Percentiles rank a stretch among this genome's conserved stretches.
Conservation (phyloP, 352 stramenopile genomes). For the Phytophthora citrophthora region DNA sequence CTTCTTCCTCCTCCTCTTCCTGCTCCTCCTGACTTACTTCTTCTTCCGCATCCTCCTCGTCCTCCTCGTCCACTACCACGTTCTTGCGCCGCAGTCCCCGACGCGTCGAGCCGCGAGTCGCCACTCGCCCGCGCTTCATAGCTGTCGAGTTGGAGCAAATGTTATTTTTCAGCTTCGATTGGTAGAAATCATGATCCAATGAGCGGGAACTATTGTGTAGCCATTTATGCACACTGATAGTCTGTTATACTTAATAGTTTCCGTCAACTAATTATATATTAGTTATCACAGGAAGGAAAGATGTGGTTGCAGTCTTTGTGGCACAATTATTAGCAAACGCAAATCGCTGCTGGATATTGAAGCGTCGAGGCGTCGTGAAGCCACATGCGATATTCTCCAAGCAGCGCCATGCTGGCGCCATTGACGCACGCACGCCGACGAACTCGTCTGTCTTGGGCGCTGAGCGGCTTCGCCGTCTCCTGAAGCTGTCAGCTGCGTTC, state of each 20-base stretch:
- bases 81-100: slow-evolving; percentile 77
- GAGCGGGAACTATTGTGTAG: background rate
- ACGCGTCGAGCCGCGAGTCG: slow-evolving; percentile 47
- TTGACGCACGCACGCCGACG: slow-evolving; percentile 5
- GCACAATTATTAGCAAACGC: too few relatives aligned
- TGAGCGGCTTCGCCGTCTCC: background rate
- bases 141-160: background rate
- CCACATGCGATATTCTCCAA: background rate
- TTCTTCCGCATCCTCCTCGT: slow-evolving; percentile 41
- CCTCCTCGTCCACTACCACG: slow-evolving; percentile 70
- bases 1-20: slow-evolving; percentile 39
- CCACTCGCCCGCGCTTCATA: slow-evolving; percentile 69
- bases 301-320: too few relatives aligned
- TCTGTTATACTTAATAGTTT: too few relatives aligned
- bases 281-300: too few relatives aligned
- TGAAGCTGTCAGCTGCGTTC: slow-evolving; percentile 2
- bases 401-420: slow-evolving; percentile 13
- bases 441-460: slow-evolving; percentile 4
- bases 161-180: background rate
- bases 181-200: background rate
- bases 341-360: slow-evolving; percentile 17
- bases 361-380: slow-evolving; percentile 11
- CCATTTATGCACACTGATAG: background rate
- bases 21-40: slow-evolving; percentile 35
- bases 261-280: too few relatives aligned